Evolutionary conservation across 352 stramenopile genomes (phyloP).

Genomic region (Globisporangium camurandrum): DNA sequence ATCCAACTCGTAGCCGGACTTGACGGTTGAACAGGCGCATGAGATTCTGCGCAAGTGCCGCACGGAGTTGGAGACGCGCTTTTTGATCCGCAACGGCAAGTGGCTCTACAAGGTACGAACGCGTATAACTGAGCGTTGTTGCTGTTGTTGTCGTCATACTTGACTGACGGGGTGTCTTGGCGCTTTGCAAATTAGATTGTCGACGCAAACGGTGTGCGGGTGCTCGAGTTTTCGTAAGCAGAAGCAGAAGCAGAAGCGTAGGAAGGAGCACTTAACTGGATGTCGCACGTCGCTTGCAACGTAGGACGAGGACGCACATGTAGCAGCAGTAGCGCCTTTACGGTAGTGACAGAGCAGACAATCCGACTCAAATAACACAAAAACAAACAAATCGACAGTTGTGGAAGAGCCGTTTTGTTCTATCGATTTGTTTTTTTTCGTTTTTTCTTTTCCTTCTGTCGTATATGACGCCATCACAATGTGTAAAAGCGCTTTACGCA

Average conservation of each 20-base stretch:
- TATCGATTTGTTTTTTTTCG: neutral
- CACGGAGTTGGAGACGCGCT: conserved; percentile 72
- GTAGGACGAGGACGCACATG: no score
- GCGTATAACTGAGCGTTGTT: no score
- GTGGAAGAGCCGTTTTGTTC: neutral
- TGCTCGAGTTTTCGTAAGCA: conserved; percentile 16
- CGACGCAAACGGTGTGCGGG: conserved; percentile 14
- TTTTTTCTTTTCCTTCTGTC: neutral
- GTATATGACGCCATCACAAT: neutral
- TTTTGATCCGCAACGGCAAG: conserved; percentile 83
- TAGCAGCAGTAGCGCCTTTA: no score
- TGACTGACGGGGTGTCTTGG: neutral
- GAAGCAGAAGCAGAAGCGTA: no score
- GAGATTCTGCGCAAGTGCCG: conserved; percentile 74
- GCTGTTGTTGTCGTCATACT: no score
- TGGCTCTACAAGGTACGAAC: conserved; percentile 69
- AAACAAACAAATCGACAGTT: neutral
- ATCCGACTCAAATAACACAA: neutral
- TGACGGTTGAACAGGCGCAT: conserved; percentile 69
- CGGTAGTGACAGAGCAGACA: neutral
- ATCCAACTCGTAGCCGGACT: conserved; percentile 32
- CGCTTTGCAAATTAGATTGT: no score
- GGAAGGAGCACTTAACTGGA: no score
- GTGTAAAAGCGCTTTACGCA: no score
- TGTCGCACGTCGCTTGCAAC: no score